These are phyloP conservation scores for Lotmaria passim DNA, from an alignment of 208 protist species.

Conservation along the genomic window DNA sequence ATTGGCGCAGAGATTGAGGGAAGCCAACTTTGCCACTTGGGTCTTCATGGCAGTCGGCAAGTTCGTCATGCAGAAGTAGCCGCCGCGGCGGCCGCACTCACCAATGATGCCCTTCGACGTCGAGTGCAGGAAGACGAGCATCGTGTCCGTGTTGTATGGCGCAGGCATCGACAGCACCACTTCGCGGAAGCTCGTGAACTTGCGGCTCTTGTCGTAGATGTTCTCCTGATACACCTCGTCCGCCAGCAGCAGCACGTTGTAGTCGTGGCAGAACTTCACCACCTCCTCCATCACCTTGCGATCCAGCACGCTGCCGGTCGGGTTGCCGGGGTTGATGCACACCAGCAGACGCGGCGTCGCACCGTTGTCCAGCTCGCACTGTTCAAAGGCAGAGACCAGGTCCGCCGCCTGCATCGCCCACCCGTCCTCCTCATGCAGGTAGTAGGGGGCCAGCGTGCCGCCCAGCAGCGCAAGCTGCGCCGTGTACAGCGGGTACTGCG, in stretches of 20 bases:
- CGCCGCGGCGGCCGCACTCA: constrained; percentile 98
- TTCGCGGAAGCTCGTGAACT: constrained; percentile 93
- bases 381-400: constrained; percentile 64
- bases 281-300: constrained; percentile 83
- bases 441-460: constrained; percentile 93
- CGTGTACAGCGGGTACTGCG: constrained; percentile 99
- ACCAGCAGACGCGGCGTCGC: constrained; percentile 94
- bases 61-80: constrained; percentile 96
- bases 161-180: constrained; percentile 69
- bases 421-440: constrained; percentile 93
- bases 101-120: constrained; percentile 98
- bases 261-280: constrained; percentile 66
- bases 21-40: constrained; percentile 96
- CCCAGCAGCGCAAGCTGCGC: constrained; percentile 96
- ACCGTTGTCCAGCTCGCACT: constrained; percentile 58
- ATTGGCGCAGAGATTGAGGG: constrained; percentile 97
- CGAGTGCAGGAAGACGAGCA: constrained; percentile 95
- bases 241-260: constrained; percentile 94
- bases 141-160: constrained; percentile 66
- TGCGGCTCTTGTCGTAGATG: constrained; percentile 91
- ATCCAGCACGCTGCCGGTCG: constrained; percentile 94
- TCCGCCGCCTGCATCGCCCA: constrained; percentile 89
- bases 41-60: constrained; percentile 59
- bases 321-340: constrained; percentile 99
- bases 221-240: constrained; percentile 99